These are phyloP conservation scores for Leptographium procerum DNA, from an alignment of 2,329 filamentous ascomycete species.

Conservation along the genomic window DNA sequence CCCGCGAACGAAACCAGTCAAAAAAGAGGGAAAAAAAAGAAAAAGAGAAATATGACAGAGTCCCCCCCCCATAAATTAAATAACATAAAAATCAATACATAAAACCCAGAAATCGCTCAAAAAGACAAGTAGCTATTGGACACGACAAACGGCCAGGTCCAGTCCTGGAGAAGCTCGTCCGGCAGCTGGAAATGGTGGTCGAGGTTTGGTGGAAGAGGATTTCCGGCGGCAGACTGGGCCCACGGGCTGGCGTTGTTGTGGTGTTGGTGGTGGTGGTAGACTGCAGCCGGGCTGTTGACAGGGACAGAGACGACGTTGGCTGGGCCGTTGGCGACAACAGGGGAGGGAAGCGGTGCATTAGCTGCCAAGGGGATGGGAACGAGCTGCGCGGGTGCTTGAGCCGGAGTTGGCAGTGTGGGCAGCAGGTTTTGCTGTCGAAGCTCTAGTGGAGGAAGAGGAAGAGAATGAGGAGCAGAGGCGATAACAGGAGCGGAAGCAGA, in stretches of 20 bases:
- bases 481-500: too few species aligned
- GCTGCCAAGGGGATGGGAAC: neutral
- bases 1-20: neutral
- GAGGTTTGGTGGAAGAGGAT: neutral
- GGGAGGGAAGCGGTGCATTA: neutral
- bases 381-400: neutral
- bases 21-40: neutral
- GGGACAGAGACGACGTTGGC: neutral
- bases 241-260: neutral
- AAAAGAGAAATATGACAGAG: neutral
- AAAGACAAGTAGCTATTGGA: conserved; percentile 11
- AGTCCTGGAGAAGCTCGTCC: conserved; percentile 10
- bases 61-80: too few species aligned
- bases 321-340: neutral
- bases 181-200: conserved; percentile 3
- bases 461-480: neutral
- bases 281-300: neutral
- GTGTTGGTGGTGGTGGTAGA: neutral
- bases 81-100: neutral
- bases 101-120: neutral
- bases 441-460: neutral
- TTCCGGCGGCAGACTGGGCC: neutral
- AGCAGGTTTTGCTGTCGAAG: neutral
- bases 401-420: neutral
- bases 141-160: conserved; percentile 11